Evolutionary conservation across 768 basidiomycete species (phyloP), one percentile per base, ranked within the genome.

Genomic region (Pulveroboletus sp.): DNA sequence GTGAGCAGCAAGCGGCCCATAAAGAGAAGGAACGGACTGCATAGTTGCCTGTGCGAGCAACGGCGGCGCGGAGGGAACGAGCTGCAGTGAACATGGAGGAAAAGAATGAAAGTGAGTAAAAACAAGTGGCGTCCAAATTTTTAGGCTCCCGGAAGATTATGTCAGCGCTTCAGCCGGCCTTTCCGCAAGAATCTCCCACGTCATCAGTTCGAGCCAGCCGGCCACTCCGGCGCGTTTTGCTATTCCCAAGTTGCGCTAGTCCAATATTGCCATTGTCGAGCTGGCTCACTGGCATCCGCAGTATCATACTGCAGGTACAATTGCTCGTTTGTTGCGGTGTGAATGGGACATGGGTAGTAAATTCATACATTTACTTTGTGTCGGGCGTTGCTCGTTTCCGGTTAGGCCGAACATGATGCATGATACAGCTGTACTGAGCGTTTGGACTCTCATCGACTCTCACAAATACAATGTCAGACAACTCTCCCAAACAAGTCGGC

Each of bases 81-180:
- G 79, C 76, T 72, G 74, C 78, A 66, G 84, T 63, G 73, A 86
- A 82, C 88, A 90, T 90, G 72, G 71, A 80, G 73, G 80, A 72
- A 60, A 66, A 64, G 59, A 65, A 68, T 56, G 64, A 72, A 72
- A 67, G 55, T 60, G 53, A 55, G 19, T 43, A 51, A 53, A 53
- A 43, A 32, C 32, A 59, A 29, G 64, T 69, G 69, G 72, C 65
- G 67, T 56, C 56, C 65, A 56, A 74, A 72, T 72, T 78, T 78
- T 77, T 72, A 59, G 61, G 48, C 63, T 56, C 50, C 65, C 64
- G 61, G 69, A 35, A 48, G 51, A 62, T 66, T 62, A 62, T 48
- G 41, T 68, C 51, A 67, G 53, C 57, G 4, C 17, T 40, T 39
- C 48, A 48, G 25, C 52, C 40, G 29, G 29, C 20, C 23, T 19